Evolutionary conservation across 2,329 filamentous ascomycete genomes (phyloP).

Genomic region (Alternaria arbusti): DNA sequence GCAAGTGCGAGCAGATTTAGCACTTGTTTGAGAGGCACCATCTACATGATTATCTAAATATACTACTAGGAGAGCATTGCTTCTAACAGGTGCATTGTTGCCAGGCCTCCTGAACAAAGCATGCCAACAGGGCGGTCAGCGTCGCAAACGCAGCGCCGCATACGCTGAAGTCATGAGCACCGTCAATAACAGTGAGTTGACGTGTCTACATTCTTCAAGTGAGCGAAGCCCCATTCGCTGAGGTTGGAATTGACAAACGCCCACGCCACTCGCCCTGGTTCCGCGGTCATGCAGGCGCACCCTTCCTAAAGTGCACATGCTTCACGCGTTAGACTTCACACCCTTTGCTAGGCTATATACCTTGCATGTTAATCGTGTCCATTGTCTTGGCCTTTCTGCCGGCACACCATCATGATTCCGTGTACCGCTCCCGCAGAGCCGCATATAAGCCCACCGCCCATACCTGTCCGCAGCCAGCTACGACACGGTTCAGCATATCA

Average conservation of each 20-base stretch:
- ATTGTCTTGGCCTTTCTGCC: neutral
- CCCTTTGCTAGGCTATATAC: neutral
- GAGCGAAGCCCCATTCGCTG: neutral
- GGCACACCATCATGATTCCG: conserved; percentile 2
- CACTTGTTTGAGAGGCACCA: neutral
- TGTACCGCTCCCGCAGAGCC: neutral
- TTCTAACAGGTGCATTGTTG: neutral
- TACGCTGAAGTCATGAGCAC: neutral
- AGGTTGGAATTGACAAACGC: conserved; percentile 5
- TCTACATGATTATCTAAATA: conserved; percentile 2
- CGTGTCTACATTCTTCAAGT: neutral
- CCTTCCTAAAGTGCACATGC: conserved; percentile 1
- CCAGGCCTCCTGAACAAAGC: neutral
- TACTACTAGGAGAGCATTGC: neutral
- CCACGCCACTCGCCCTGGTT: neutral
- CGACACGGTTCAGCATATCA: conserved; percentile 1
- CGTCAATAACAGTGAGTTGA: neutral
- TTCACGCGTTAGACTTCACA: neutral
- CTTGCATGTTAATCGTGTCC: neutral
- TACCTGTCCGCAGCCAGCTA: conserved; percentile 9
- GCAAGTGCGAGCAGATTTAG: conserved; percentile 2
- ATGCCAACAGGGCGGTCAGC: conserved; percentile 3
- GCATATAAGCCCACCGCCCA: conserved; percentile 3
- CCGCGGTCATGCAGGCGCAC: neutral
- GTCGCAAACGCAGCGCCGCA: neutral